These are phyloP conservation scores for Nicotiana obtusifolia DNA, from an alignment of 257 asterid genomes.

Conservation along the genomic window DNA sequence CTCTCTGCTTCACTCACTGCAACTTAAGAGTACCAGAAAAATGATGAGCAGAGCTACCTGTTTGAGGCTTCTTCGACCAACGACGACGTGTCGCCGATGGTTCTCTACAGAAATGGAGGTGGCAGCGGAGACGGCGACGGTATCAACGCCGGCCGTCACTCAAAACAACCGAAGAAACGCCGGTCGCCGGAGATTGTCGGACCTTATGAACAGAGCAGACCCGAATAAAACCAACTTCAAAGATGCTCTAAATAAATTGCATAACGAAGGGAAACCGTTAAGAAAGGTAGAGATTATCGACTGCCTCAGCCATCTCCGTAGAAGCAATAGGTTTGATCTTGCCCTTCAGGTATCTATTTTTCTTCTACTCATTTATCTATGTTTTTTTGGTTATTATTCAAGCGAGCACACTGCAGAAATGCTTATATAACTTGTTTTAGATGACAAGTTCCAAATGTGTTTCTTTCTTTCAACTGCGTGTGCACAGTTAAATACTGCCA, in stretches of 20 bases:
- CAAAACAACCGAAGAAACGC: conserved; percentile 10
- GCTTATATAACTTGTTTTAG: too few species aligned
- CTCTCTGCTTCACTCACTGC: not conserved
- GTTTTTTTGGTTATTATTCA: too few species aligned
- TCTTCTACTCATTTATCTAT: not conserved
- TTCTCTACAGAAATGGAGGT: not conserved
- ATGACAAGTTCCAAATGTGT: not conserved
- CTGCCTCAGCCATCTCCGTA: conserved; percentile 38
- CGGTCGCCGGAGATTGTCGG: conserved; percentile 22
- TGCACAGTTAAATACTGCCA: too few species aligned
- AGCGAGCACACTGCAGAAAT: too few species aligned
- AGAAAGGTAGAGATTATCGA: conserved; percentile 20
- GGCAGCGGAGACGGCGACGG: conserved; percentile 2
- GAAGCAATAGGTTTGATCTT: conserved; percentile 23
- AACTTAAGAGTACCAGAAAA: not conserved
- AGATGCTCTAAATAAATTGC: conserved; percentile 38
- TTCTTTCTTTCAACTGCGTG: too few species aligned
- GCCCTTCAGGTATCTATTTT: conserved; percentile 49
- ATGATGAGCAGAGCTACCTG: conserved; percentile 4
- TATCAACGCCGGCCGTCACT: conserved; percentile 10
- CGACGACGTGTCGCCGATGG: not conserved
- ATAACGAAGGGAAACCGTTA: conserved; percentile 19
- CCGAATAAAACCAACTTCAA: conserved; percentile 17
- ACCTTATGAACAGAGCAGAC: conserved; percentile 18
- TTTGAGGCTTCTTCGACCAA: conserved; percentile 5